Conservation (phyloP, 768 basidiomycete genomes). For the Suillus paluster region DNA sequence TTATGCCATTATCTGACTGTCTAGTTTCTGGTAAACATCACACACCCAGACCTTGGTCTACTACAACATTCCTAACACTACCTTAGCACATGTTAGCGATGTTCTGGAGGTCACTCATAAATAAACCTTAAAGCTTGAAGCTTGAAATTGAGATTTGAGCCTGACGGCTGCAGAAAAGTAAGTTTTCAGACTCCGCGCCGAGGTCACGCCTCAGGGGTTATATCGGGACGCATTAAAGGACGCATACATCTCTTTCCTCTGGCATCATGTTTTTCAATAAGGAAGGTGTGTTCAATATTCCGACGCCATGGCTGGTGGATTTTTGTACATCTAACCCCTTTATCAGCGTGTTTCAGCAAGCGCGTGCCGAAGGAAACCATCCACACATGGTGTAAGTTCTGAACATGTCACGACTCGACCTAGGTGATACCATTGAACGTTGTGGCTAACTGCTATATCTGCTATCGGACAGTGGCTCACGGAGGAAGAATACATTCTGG, state of each 20-base stretch:
- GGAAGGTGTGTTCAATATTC: not conserved
- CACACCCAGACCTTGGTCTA: too few relatives aligned
- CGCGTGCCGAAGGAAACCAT: constrained; percentile 23
- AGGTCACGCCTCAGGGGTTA: not conserved
- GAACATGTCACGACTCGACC: not conserved
- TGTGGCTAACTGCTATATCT: not conserved
- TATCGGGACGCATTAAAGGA: not conserved
- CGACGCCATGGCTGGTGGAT: not conserved
- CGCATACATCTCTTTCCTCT: not conserved
- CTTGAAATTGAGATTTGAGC: too few relatives aligned
- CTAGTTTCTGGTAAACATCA: too few relatives aligned
- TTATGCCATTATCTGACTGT: too few relatives aligned
- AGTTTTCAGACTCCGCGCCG: not conserved
- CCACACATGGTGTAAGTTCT: constrained; percentile 30
- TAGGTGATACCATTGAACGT: not conserved
- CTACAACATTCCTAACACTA: too few relatives aligned
- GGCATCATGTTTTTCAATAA: constrained; percentile 1
- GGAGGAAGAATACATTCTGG: constrained; percentile 25
- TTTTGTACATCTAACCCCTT: not conserved
- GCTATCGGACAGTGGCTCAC: constrained; percentile 22
- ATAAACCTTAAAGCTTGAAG: too few relatives aligned
- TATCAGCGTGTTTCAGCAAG: constrained; percentile 33
- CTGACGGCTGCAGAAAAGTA: not conserved
- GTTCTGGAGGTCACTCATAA: too few relatives aligned
- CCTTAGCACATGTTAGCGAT: too few relatives aligned